Percentiles rank a stretch among this genome's conserved stretches.
Conservation (phyloP, 1,139 yeast genomes). For the Lodderomyces metapsilosis region DNA sequence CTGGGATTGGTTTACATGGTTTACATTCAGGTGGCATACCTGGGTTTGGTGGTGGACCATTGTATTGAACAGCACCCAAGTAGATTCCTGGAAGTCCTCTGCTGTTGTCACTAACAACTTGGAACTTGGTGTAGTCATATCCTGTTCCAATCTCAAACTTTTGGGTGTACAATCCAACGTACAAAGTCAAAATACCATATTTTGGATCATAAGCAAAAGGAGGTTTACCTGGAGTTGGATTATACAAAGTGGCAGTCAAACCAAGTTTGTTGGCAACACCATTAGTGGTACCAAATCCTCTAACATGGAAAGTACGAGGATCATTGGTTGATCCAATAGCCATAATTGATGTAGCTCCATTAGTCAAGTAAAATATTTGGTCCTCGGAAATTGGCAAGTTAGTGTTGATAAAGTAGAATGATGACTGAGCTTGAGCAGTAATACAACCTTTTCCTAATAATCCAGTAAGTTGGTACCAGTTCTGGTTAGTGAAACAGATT, state of each 20-base stretch:
- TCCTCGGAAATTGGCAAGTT: conserved; percentile 15
- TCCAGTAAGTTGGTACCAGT: conserved; percentile 24
- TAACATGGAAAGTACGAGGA: conserved; percentile 22
- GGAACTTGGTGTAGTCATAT: no score
- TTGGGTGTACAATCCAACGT: conserved; percentile 2
- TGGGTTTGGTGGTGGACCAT: conserved; percentile 19
- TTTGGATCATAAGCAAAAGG: neutral
- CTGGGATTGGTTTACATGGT: conserved; percentile 15
- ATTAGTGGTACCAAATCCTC: conserved; percentile 6
- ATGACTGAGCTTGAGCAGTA: conserved; percentile 10
- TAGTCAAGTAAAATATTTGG: conserved; percentile 24
- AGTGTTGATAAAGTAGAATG: conserved; percentile 19
- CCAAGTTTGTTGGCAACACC: conserved; percentile 9
- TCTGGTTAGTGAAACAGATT: conserved; percentile 26
- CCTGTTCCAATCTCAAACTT: conserved; percentile 12
- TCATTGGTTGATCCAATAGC: conserved; percentile 18
- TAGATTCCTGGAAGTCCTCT: no score
- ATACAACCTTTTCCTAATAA: conserved; percentile 30
- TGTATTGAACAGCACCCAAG: no score
- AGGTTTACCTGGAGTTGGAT: neutral
- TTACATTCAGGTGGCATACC: conserved; percentile 9
- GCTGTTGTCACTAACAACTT: no score
- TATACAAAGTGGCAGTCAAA: conserved; percentile 3
- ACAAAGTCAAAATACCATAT: conserved; percentile 1
- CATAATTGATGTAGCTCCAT: conserved; percentile 18